Conservation (phyloP, 805 yeast species). For the Candida piceae region DNA sequence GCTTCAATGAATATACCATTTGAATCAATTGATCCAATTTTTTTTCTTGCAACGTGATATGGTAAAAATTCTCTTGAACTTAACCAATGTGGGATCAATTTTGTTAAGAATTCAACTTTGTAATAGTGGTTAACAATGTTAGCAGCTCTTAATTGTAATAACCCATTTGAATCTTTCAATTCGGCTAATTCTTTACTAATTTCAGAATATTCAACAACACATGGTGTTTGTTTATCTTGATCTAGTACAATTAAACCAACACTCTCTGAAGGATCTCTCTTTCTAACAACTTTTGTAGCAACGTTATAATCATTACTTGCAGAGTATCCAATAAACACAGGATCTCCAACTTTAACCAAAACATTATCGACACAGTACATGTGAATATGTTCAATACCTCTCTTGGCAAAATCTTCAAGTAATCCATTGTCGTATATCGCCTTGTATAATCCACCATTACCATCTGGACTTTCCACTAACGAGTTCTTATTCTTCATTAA, state of each 20-base stretch:
- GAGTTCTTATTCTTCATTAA: constrained; percentile 50
- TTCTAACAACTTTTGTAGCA: constrained; percentile 93
- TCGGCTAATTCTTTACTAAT: constrained; percentile 70
- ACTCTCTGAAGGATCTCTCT: constrained; percentile 78
- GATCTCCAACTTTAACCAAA: constrained; percentile 90
- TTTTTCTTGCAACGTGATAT: constrained; percentile 92
- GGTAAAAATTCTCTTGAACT: constrained; percentile 64
- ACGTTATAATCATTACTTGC: constrained; percentile 59
- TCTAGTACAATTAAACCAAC: constrained; percentile 89
- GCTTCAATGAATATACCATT: constrained; percentile 52
- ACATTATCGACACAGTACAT: constrained; percentile 97
- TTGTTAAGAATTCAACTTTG: constrained; percentile 64
- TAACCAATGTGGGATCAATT: constrained; percentile 65
- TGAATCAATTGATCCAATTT: constrained; percentile 53
- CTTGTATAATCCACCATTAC: constrained; percentile 93
- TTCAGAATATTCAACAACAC: constrained; percentile 94
- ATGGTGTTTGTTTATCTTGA: constrained; percentile 53
- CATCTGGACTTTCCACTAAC: constrained; percentile 89
- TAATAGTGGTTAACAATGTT: constrained; percentile 97
- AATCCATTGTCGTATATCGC: constrained; percentile 66
- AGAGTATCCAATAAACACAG: constrained; percentile 82
- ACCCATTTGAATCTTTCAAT: constrained; percentile 53
- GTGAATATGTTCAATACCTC: constrained; percentile 83
- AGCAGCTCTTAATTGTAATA: constrained; percentile 82
- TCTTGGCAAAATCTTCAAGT: constrained; percentile 57